Conservation (phyloP, 768 basidiomycete genomes). For the Clitopilus passeckerianus region DNA sequence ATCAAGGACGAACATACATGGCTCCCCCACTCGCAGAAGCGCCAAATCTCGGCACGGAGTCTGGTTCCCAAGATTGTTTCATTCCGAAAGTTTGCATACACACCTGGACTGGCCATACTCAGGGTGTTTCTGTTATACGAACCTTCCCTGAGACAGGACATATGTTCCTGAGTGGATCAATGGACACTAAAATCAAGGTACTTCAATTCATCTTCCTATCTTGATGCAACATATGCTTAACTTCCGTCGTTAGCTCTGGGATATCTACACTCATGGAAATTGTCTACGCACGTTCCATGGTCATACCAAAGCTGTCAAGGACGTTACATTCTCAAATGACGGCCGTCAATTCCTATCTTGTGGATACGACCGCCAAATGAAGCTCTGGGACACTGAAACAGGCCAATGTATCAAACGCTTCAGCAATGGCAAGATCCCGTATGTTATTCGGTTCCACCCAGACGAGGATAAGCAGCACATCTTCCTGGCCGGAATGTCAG, state of each 20-base stretch:
- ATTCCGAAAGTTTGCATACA: slow-evolving; percentile 95
- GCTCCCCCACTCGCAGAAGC: slow-evolving; percentile 87
- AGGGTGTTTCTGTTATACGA: slow-evolving; percentile 91
- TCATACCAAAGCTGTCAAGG: slow-evolving; percentile 94
- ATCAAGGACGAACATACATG: slow-evolving; percentile 98
- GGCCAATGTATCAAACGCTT: slow-evolving; percentile 97
- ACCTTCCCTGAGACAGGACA: slow-evolving; percentile 93
- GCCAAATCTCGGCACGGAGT: slow-evolving; percentile 73
- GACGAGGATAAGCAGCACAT: slow-evolving; percentile 94
- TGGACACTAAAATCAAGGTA: slow-evolving; percentile 99
- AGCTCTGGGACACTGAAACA: slow-evolving; percentile 99
- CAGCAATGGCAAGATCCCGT: slow-evolving; percentile 96
- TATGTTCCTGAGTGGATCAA: slow-evolving; percentile 87
- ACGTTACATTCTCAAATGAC: slow-evolving; percentile 92
- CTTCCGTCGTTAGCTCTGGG: slow-evolving; percentile 78
- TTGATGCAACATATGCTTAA: background rate
- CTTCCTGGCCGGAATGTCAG: slow-evolving; percentile 97
- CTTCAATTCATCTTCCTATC: slow-evolving; percentile 9
- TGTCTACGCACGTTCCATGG: slow-evolving; percentile 97
- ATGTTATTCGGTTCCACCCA: slow-evolving; percentile 93
- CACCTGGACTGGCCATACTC: slow-evolving; percentile 98
- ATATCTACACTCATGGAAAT: slow-evolving; percentile 94
- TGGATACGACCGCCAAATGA: slow-evolving; percentile 95
- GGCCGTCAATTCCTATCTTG: slow-evolving; percentile 88
- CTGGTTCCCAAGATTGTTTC: slow-evolving; percentile 85